These are phyloP conservation scores for Ceratocystis alfenasii DNA, from an alignment of 2,329 filamentous ascomycete genomes.

Conservation along the genomic window DNA sequence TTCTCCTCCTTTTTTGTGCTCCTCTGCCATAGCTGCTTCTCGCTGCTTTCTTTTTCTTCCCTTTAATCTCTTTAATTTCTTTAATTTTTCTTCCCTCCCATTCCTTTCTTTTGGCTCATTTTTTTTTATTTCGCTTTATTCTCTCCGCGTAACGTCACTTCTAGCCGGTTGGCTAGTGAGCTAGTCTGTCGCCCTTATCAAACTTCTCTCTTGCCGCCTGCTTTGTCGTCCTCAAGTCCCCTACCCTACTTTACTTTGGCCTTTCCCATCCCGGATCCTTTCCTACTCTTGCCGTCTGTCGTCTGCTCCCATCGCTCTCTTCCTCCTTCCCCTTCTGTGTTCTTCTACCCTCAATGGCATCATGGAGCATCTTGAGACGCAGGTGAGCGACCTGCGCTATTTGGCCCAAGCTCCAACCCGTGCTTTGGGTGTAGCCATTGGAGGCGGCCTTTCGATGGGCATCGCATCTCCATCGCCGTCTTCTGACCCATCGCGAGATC, in stretches of 20 bases:
- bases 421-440: constrained; percentile 26
- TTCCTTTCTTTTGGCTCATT: background rate
- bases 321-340: background rate
- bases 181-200: background rate
- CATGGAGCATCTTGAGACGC: constrained; percentile 45
- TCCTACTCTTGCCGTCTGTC: background rate
- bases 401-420: constrained; percentile 33
- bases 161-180: background rate
- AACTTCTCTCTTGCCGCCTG: background rate
- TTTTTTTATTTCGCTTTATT: background rate
- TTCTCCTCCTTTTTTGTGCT: background rate
- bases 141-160: background rate
- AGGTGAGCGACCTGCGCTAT: constrained; percentile 43
- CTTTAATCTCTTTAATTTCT: background rate
- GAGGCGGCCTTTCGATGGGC: constrained; percentile 17
- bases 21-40: background rate
- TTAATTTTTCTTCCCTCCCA: background rate
- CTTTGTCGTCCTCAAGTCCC: background rate
- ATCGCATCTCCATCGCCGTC: constrained; percentile 31
- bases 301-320: background rate
- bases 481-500: constrained; percentile 41
- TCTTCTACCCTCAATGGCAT: constrained; percentile 22
- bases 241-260: no score
- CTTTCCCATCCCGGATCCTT: background rate
- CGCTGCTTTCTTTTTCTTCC: background rate